Base-by-base conservation (phyloP, 148 eudicot species). In the Spergularia bocconei region DNA sequence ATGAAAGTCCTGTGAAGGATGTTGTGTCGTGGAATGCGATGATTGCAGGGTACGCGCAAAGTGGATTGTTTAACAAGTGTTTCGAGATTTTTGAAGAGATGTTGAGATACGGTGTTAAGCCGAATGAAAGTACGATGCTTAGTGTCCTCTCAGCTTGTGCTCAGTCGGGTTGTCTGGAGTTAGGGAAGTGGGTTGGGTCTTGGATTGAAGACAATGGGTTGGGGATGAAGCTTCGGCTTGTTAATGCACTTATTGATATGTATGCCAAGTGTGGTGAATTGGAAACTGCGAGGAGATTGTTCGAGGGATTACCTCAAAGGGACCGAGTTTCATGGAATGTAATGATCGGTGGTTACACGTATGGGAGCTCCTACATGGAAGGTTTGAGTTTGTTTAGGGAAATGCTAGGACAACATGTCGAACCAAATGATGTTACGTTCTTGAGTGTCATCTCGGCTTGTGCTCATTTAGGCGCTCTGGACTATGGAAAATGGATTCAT, bases 1-100 rank as follows among this genome's bases (percentile, higher is more conserved):
- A 83, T 79, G 88, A 87, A 81, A 87, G 84, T 84, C 84, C 81
- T 68, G 84, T 77, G 19, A 88, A 85, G 70, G 89, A 91, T 81
- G 84, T 87, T 69, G 92, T 90, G 38, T 84, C 89, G 13, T 90
- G 96, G 96, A 90, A 90, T 78, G 87, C 92, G 6, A 81, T 87
- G 86, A 87, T 90, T 67, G 84, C 88, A 19, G 95, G 89, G 20
- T 87, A 87, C 77, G 87, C 79, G 1, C 85, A 75, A 77, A 73
- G 79, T 5, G 81, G 85, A 56, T 72, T 33, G 44, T 76, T 71
- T 64, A 75, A 74, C 23, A 79, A 87, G 69, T 80, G 84, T 5
- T 71, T 90, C 63, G 74, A 61, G 5, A 52, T 88, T n/a, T 90
- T 86, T 74, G n/a, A 59, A 53, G 83, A 82, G 73, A 86, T 90